These are phyloP conservation scores for Lonicera japonica DNA, from an alignment of 129 eudicot genomes.

Conservation along the genomic window DNA sequence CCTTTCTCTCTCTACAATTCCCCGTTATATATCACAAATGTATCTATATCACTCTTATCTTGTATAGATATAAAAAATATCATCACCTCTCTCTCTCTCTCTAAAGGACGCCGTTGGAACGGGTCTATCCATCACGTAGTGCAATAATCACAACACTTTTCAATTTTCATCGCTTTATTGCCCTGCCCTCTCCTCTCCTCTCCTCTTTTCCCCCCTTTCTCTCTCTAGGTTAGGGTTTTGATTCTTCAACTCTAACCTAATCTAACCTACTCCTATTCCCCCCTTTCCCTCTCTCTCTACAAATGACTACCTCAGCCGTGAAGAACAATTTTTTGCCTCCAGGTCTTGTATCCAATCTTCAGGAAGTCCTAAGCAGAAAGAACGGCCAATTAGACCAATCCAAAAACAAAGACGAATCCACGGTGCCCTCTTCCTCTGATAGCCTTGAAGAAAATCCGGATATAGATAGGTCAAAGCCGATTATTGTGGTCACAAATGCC, in stretches of 20 bases:
- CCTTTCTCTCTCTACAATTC: too few species aligned
- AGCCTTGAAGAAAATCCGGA: not conserved
- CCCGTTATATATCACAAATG: too few species aligned
- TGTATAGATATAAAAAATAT: too few species aligned
- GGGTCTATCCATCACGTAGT: conserved; percentile 30
- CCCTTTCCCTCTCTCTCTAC: not conserved
- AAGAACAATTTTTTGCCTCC: conserved; percentile 68
- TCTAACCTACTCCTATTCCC: too few species aligned
- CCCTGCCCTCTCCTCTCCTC: conserved; percentile 9
- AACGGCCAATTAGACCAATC: conserved; percentile 14
- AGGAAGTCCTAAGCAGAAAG: conserved; percentile 56
- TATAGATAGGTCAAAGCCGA: conserved; percentile 46
- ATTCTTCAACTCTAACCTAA: not conserved
- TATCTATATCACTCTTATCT: too few species aligned
- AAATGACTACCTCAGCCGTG: conserved; percentile 35
- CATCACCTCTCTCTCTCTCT: not conserved
- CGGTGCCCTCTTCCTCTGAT: conserved; percentile 19
- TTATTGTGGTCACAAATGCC: conserved; percentile 71
- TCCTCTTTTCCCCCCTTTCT: not conserved
- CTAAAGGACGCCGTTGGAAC: conserved; percentile 32
- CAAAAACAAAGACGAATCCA: conserved; percentile 19
- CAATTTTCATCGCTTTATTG: not conserved
- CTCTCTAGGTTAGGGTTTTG: conserved; percentile 63
- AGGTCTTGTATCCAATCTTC: conserved; percentile 75
- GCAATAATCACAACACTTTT: not conserved